Conservation (phyloP, 179 eudicot species). For the Heliamphora pulchella region DNA sequence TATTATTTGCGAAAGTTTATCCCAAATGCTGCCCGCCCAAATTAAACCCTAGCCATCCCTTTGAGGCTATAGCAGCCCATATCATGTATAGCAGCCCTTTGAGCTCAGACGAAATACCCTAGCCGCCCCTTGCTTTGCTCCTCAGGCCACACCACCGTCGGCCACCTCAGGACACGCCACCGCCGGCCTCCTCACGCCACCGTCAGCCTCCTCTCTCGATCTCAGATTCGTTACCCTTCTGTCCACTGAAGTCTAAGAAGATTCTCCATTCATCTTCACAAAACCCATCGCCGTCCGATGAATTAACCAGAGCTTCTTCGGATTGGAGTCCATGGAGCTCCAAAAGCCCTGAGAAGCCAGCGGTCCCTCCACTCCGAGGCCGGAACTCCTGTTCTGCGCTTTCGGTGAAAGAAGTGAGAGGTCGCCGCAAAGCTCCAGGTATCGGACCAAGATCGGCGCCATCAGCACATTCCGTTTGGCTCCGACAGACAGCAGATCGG, state of each 20-base stretch:
- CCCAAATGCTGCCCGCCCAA: too few relatives aligned
- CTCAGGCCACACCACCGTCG: too few relatives aligned
- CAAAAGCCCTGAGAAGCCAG: conserved; percentile 46
- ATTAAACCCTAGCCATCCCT: too few relatives aligned
- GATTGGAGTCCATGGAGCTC: conserved; percentile 24
- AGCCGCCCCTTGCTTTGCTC: too few relatives aligned
- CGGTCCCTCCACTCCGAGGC: conserved; percentile 22
- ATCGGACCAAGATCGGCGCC: conserved; percentile 11
- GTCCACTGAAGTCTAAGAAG: conserved; percentile 48
- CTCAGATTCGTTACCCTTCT: conserved; percentile 14
- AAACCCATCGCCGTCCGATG: conserved; percentile 24
- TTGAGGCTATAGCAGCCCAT: too few relatives aligned
- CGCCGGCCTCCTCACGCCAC: too few relatives aligned
- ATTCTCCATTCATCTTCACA: conserved; percentile 15
- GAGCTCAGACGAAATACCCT: too few relatives aligned
- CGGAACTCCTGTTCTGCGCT: conserved; percentile 36
- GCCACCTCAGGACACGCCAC: too few relatives aligned
- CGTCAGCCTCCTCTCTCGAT: too few relatives aligned
- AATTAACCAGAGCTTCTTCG: not conserved
- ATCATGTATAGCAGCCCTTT: too few relatives aligned
- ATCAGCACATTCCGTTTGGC: not conserved
- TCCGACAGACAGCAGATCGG: not conserved
- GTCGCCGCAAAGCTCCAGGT: conserved; percentile 39
- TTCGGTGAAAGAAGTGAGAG: conserved; percentile 46
- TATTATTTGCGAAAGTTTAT: too few relatives aligned